Conservation (phyloP, 23 red algal genomes). For the Porphyridium purpureum region DNA sequence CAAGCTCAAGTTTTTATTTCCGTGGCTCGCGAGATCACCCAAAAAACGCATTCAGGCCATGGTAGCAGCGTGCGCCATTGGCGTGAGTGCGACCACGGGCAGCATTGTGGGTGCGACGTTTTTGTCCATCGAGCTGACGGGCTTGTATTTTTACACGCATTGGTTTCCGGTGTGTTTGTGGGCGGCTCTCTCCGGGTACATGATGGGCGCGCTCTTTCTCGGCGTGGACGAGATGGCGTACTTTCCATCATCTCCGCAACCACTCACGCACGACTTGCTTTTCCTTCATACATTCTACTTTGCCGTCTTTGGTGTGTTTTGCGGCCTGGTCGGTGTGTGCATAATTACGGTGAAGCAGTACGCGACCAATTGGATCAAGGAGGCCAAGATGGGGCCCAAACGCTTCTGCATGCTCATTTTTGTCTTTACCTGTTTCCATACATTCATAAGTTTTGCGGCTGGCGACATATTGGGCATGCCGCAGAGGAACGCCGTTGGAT, state of each 20-base stretch:
- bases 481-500: no score
- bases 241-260: conserved; percentile 15
- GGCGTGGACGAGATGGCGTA: conserved; percentile 12
- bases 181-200: conserved; percentile 36
- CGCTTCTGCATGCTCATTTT: no score
- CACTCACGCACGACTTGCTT: conserved; percentile 15
- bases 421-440: no score
- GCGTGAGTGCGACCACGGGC: conserved; percentile 70
- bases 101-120: conserved; percentile 56
- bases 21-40: background rate
- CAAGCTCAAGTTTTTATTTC: background rate
- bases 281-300: conserved; percentile 18
- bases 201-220: conserved; percentile 9
- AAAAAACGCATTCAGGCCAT: conserved; percentile 9
- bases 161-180: conserved; percentile 53
- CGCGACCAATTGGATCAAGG: no score
- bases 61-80: conserved; percentile 50
- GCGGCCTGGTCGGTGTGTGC: conserved; percentile 25
- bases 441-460: no score
- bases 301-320: conserved; percentile 29
- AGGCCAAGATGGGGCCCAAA: no score
- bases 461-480: no score
- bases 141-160: conserved; percentile 41
- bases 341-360: no score
- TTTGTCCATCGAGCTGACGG: conserved; percentile 66